A percentile compares a stretch with the other conserved stretches of the same genome.
Evolutionary conservation across 192 early-diverging fungal genomes (phyloP).

Genomic region (Rhizophagus prolifer): DNA sequence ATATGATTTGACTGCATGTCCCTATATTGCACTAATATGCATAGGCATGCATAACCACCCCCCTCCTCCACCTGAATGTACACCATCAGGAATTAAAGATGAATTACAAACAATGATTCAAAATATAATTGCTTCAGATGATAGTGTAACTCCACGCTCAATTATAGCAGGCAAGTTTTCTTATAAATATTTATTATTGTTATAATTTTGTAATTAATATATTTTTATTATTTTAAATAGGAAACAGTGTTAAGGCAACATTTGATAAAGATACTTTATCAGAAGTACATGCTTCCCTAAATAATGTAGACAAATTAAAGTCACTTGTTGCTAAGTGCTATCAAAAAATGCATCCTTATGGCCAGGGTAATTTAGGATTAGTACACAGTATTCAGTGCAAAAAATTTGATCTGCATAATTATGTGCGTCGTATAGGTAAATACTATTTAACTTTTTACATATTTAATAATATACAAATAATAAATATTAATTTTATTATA

Average conservation of each 20-base stretch:
- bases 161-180: background rate
- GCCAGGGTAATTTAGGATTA: constrained; percentile 1
- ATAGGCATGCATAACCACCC: background rate
- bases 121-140: background rate
- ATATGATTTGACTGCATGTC: background rate
- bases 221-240: background rate
- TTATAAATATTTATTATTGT: background rate
- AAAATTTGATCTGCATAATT: too few relatives aligned
- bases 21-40: background rate
- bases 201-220: background rate
- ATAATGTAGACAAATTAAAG: background rate
- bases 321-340: background rate
- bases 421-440: background rate
- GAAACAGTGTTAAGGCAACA: background rate
- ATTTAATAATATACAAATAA: too few relatives aligned
- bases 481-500: too few relatives aligned
- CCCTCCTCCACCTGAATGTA: background rate
- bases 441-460: too few relatives aligned
- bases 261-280: constrained; percentile 5
- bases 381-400: too few relatives aligned
- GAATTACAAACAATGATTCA: background rate
- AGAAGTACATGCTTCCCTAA: background rate
- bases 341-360: background rate
- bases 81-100: background rate
- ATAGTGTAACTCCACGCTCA: background rate